A percentile compares a stretch with the other conserved stretches of the same genome.
phyloP scores from a whole-genome alignment of 257 asterid genomes.

The Solanum microdontum region DNA sequence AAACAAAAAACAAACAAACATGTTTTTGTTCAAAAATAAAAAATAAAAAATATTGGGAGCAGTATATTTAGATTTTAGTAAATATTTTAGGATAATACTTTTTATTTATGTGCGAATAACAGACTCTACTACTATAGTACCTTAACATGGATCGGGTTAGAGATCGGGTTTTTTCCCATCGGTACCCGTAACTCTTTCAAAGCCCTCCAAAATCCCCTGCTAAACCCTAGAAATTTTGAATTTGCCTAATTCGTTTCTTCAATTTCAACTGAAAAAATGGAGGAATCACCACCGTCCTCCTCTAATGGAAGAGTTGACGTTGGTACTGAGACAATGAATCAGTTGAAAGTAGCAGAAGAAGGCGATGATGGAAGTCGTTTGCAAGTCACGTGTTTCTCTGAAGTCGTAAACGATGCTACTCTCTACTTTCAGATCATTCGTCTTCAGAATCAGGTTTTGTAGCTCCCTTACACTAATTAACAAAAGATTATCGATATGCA shows the following conservation, averaged over 20 bases:
- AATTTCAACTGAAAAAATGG: background rate
- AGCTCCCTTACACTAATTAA: background rate
- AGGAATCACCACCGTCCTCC: background rate
- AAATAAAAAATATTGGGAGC: too few species aligned
- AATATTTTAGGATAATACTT: too few species aligned
- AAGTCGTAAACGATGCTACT: constrained; percentile 41
- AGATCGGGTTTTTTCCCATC: background rate
- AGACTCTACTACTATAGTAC: background rate
- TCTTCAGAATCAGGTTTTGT: constrained; percentile 65
- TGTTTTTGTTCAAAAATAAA: too few species aligned
- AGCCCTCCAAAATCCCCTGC: background rate
- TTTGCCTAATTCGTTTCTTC: background rate
- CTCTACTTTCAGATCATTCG: constrained; percentile 80
- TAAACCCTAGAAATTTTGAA: background rate
- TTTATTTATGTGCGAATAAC: too few species aligned
- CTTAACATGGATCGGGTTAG: background rate
- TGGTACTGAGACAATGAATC: constrained; percentile 1
- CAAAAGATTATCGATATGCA: background rate
- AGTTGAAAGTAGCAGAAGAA: constrained; percentile 10
- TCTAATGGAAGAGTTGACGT: background rate
- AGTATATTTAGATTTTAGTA: too few species aligned
- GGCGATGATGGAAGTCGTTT: constrained; percentile 15
- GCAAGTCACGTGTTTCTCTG: constrained; percentile 64
- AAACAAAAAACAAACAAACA: too few species aligned
- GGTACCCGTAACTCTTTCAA: background rate